Conservation (phyloP, 805 yeast species). For the Middelhovenomyces tepae region DNA sequence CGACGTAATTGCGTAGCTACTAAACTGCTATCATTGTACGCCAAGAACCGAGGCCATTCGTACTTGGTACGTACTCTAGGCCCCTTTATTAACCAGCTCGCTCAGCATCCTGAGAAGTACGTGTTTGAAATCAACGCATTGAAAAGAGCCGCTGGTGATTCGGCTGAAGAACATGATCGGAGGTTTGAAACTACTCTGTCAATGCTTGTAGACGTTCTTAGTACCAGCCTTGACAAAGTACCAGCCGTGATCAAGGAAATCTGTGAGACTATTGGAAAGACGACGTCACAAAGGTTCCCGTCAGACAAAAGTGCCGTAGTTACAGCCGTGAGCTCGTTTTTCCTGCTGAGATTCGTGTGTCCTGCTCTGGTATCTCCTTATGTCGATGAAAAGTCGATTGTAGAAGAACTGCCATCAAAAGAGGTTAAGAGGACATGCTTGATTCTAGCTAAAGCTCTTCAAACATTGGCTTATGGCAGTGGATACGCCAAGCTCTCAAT, state of each 20-base stretch:
- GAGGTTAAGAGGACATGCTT: slow-evolving; percentile 18
- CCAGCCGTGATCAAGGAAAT: slow-evolving; percentile 58
- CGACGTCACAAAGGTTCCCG: slow-evolving; percentile 50
- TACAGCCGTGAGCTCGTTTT: slow-evolving; percentile 73
- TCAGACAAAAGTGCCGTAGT: slow-evolving; percentile 54
- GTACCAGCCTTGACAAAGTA: slow-evolving; percentile 28
- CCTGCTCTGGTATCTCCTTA: slow-evolving; percentile 82
- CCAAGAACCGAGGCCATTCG: slow-evolving; percentile 54
- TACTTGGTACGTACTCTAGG: slow-evolving; percentile 46
- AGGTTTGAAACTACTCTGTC: neutral
- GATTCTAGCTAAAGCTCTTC: slow-evolving; percentile 23
- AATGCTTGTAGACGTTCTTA: neutral
- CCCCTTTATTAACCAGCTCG: slow-evolving; percentile 49
- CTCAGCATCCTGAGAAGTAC: slow-evolving; percentile 36
- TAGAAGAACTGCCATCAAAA: slow-evolving; percentile 14
- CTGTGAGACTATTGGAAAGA: slow-evolving; percentile 49
- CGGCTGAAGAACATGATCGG: neutral
- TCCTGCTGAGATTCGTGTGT: slow-evolving; percentile 64
- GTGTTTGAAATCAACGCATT: slow-evolving; percentile 51
- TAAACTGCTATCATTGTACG: slow-evolving; percentile 60
- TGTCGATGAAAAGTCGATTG: slow-evolving; percentile 38
- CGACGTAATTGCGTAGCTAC: slow-evolving; percentile 80
- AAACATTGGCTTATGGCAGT: slow-evolving; percentile 21
- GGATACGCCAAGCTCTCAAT: slow-evolving; percentile 38
- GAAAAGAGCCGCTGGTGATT: too few species aligned